Percentiles rank a stretch among this genome's conserved stretches.
phyloP scores from a whole-genome alignment of 768 basidiomycete genomes.

The Pisolithus microcarpus region DNA sequence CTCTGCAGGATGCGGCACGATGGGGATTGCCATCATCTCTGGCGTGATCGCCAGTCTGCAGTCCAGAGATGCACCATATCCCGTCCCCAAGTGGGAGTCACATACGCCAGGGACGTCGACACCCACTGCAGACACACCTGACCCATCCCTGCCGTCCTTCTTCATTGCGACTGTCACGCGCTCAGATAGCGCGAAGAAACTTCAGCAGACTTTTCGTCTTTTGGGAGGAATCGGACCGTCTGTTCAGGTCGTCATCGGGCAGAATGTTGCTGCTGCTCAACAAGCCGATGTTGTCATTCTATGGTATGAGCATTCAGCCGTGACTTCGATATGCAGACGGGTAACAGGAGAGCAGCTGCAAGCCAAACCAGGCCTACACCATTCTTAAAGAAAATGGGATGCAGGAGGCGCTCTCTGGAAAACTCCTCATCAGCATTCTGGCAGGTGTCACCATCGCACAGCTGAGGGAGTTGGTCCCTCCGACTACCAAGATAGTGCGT shows the following conservation, averaged over 20 bases:
- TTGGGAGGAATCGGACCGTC: conserved; percentile 52
- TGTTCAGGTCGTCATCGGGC: conserved; percentile 64
- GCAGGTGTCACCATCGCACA: conserved; percentile 93
- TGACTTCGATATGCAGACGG: conserved; percentile 1
- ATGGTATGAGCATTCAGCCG: conserved; percentile 47
- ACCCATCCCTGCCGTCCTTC: conserved; percentile 65
- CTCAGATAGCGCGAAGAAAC: conserved; percentile 62
- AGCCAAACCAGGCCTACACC: conserved; percentile 76
- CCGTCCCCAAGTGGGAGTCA: conserved; percentile 52
- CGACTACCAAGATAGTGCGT: conserved; percentile 79
- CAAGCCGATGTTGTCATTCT: conserved; percentile 82
- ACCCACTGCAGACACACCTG: conserved; percentile 45
- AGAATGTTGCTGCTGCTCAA: conserved; percentile 66
- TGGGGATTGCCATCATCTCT: conserved; percentile 93
- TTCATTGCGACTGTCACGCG: conserved; percentile 88
- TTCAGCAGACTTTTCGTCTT: conserved; percentile 52
- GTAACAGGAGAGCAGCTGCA: conserved; percentile 54
- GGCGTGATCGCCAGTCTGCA: conserved; percentile 85
- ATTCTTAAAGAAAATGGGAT: conserved; percentile 75
- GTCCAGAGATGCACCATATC: conserved; percentile 27
- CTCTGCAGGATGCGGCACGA: conserved; percentile 86
- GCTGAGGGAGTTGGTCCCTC: conserved; percentile 63
- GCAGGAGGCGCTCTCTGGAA: conserved; percentile 75
- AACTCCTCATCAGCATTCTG: conserved; percentile 92
- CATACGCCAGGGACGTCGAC: conserved; percentile 71